Conservation (phyloP, 306 rosid species). For the Vicia villosa region DNA sequence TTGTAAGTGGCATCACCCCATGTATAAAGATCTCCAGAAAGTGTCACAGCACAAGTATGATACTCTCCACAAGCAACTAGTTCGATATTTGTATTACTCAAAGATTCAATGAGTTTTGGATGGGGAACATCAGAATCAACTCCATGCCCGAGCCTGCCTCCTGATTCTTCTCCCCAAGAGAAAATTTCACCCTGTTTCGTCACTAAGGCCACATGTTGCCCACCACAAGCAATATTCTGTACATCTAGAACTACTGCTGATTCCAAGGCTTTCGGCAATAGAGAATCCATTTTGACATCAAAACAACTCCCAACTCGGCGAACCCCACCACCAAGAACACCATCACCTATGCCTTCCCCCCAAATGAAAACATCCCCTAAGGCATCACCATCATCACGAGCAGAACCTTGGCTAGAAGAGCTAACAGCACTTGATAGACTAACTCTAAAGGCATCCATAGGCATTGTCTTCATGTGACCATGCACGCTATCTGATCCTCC, state of each 20-base stretch:
- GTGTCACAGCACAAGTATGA: conserved; percentile 93
- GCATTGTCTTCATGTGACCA: conserved; percentile 84
- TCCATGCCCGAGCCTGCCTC: conserved; percentile 99
- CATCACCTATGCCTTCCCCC: conserved; percentile 97
- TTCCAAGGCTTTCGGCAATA: conserved; percentile 92
- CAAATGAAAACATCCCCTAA: conserved; percentile 96
- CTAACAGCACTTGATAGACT: conserved; percentile 98
- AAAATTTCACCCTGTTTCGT: conserved; percentile 95
- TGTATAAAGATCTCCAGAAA: conserved; percentile 92
- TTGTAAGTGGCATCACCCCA: conserved; percentile 97
- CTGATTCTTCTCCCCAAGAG: conserved; percentile 97
- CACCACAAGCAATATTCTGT: conserved; percentile 95
- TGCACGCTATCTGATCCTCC: conserved; percentile 95
- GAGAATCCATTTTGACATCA: conserved; percentile 77
- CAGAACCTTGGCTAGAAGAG: conserved; percentile 99
- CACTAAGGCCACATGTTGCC: conserved; percentile 88
- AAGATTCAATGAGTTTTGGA: conserved; percentile 89
- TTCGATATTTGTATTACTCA: conserved; percentile 79
- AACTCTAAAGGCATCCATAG: conserved; percentile 95
- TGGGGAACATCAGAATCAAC: conserved; percentile 83
- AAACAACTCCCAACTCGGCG: conserved; percentile 69
- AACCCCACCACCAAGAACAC: conserved; percentile 88
- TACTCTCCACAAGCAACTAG: conserved; percentile 99
- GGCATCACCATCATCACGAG: conserved; percentile 98
- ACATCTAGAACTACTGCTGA: conserved; percentile 95